Conservation (phyloP, 1,284 basidiomycete species). For the Apiotrichum sp. region DNA sequence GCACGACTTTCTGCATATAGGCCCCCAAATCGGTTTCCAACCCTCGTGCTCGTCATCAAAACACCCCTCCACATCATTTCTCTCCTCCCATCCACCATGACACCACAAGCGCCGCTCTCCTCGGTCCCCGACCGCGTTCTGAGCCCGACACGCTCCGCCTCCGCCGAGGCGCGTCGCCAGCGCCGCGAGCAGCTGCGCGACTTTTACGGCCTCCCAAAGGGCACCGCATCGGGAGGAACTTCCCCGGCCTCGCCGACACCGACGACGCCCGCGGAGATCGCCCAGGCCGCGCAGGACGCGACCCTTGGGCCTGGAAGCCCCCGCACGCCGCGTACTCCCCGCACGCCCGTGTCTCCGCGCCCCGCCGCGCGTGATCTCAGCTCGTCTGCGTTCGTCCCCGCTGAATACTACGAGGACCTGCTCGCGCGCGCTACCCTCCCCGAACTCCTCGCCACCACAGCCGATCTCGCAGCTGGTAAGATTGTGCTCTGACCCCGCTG, state of each 20-base stretch:
- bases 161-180: conserved; percentile 23
- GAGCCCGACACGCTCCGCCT: conserved; percentile 2
- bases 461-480: conserved; percentile 33
- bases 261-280: not conserved
- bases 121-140: conserved; percentile 14
- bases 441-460: conserved; percentile 34
- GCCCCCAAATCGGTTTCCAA: too few relatives aligned
- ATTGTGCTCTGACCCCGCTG: not conserved
- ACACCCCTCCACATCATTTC: too few relatives aligned
- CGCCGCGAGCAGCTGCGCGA: conserved; percentile 37
- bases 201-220: conserved; percentile 33
- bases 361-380: conserved; percentile 2
- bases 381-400: conserved; percentile 27
- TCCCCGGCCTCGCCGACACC: conserved; percentile 1
- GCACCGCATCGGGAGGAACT: not conserved
- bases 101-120: conserved; percentile 1
- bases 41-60: too few relatives aligned
- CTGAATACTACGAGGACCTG: conserved; percentile 41
- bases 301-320: too few relatives aligned
- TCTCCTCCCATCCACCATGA: too few relatives aligned
- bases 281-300: too few relatives aligned
- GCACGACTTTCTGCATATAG: too few relatives aligned
- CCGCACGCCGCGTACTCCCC: not conserved
- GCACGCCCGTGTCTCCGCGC: not conserved
- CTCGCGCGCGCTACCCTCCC: conserved; percentile 29